phyloP scores from a whole-genome alignment of 352 stramenopile species.

The Phytophthora niederhauseri region DNA sequence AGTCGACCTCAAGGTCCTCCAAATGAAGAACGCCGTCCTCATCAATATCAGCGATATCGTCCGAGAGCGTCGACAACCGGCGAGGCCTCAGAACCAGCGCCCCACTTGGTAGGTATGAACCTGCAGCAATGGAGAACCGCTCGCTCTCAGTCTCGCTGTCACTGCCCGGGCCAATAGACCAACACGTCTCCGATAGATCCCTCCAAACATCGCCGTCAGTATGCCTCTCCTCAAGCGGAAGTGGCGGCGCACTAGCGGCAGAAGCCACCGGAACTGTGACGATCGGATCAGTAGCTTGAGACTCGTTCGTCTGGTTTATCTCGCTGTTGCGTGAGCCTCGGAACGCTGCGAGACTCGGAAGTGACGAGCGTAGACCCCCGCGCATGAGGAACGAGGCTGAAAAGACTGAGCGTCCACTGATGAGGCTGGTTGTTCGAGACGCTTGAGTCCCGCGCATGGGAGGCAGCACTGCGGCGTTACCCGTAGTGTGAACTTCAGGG shows the following conservation, averaged over 20 bases:
- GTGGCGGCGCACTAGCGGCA: not conserved
- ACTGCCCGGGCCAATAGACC: conserved; percentile 39
- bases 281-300: conserved; percentile 10
- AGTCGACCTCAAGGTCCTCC: conserved; percentile 11
- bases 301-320: not conserved
- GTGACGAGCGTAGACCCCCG: conserved; percentile 13
- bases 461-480: not conserved
- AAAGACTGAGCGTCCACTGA: conserved; percentile 31
- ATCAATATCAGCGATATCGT: conserved; percentile 18
- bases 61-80: conserved; percentile 27
- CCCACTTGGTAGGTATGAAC: not conserved
- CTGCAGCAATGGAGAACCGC: conserved; percentile 3
- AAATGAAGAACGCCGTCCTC: not conserved
- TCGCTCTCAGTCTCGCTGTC: conserved; percentile 38
- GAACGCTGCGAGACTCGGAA: conserved; percentile 20
- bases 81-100: conserved; percentile 4
- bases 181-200: conserved; percentile 38
- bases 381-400: conserved; percentile 20
- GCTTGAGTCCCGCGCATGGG: not conserved
- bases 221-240: not conserved
- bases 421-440: conserved; percentile 17
- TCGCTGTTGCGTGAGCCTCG: conserved; percentile 8
- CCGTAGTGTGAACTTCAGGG: conserved; percentile 2
- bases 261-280: not conserved
- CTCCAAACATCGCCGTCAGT: conserved; percentile 22